phyloP scores from a whole-genome alignment of 495 filamentous ascomycete genomes.

The Daldinia bambusicola region DNA sequence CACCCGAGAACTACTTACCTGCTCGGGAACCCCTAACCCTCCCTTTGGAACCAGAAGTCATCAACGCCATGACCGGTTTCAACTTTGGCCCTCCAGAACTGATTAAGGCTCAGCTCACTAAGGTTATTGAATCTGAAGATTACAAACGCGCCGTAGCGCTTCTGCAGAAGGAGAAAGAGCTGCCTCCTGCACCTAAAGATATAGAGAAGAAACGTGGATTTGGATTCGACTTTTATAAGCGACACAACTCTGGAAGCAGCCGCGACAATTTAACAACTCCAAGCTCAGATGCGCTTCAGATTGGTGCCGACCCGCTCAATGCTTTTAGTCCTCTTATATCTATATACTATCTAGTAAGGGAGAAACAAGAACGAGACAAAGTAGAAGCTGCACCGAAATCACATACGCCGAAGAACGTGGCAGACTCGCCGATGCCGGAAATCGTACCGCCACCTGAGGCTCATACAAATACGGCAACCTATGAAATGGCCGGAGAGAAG shows the following conservation, averaged over 20 bases:
- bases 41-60: constrained; percentile 83
- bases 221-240: constrained; percentile 96
- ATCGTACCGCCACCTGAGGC: constrained; percentile 85
- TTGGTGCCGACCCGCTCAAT: constrained; percentile 90
- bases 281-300: constrained; percentile 82
- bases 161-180: constrained; percentile 69
- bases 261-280: constrained; percentile 88
- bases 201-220: constrained; percentile 86
- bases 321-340: constrained; percentile 93
- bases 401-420: constrained; percentile 64
- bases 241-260: constrained; percentile 86
- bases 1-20: constrained; percentile 92
- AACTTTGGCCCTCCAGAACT: constrained; percentile 91
- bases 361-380: constrained; percentile 89
- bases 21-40: constrained; percentile 83
- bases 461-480: constrained; percentile 83
- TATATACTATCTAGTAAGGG: constrained; percentile 93
- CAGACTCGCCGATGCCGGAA: constrained; percentile 64
- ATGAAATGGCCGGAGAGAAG: constrained; percentile 85
- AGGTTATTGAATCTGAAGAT: constrained; percentile 86
- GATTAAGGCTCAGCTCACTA: constrained; percentile 83
- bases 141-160: constrained; percentile 83
- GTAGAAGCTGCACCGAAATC: constrained; percentile 68
- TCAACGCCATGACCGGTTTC: constrained; percentile 96
- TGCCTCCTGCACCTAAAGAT: constrained; percentile 69